A percentile compares a stretch with the other conserved stretches of the same genome.
Conservation (phyloP, 225 moss, liverwort and hornwort genomes). For the Pseudoscleropodium purum region DNA sequence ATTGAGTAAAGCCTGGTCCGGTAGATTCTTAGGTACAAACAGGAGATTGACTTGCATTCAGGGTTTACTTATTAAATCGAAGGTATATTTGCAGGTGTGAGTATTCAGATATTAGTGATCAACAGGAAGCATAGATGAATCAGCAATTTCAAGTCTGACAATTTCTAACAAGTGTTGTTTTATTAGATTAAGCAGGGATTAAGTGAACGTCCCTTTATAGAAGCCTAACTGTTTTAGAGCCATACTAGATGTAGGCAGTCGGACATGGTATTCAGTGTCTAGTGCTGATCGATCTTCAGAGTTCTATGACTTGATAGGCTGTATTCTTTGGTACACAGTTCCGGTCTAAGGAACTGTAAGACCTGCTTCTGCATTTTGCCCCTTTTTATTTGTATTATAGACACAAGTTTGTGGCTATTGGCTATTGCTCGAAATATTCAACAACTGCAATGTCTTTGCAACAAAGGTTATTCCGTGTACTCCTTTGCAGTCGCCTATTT, state of each 20-base stretch:
- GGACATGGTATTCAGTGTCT: conserved; percentile 22
- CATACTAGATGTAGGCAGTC: conserved; percentile 23
- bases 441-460: conserved; percentile 7
- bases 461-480: not conserved
- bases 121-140: conserved; percentile 10
- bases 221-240: conserved; percentile 41
- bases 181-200: conserved; percentile 26
- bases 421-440: conserved; percentile 14
- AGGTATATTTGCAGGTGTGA: conserved; percentile 4
- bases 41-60: not conserved
- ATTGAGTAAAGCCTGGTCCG: conserved; percentile 14
- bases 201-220: conserved; percentile 49
- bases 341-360: not conserved
- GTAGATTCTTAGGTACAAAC: not conserved
- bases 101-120: not conserved
- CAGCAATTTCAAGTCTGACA: conserved; percentile 13
- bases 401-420: conserved; percentile 30
- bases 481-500: not conserved
- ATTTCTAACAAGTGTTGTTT: not conserved
- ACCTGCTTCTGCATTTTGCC: not conserved
- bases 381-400: conserved; percentile 22
- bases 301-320: conserved; percentile 37
- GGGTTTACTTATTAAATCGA: not conserved
- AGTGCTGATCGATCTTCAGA: conserved; percentile 20
- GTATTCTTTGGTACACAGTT: conserved; percentile 40